Conservation (phyloP, 2,329 filamentous ascomycete genomes). For the Ophiosphaerella korrae region DNA sequence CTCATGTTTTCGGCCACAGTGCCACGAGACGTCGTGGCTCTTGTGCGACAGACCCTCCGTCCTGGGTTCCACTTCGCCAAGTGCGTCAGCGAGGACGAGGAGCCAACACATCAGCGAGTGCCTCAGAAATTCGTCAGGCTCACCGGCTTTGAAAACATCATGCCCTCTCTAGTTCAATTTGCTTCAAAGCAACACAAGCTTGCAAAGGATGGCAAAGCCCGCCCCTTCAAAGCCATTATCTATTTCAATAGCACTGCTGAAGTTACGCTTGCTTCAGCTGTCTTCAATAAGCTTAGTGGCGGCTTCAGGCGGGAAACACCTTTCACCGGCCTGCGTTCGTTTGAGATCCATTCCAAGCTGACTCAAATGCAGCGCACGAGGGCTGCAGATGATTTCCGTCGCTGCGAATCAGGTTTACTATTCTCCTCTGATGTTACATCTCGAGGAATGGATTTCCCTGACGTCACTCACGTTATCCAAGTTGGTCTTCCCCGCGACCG, state of each 20-base stretch:
- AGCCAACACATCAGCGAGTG: constrained; percentile 81
- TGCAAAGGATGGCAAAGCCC: constrained; percentile 47
- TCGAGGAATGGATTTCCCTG: constrained; percentile 59
- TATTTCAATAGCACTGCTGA: constrained; percentile 83
- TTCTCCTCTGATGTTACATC: constrained; percentile 59
- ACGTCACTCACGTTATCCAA: constrained; percentile 59
- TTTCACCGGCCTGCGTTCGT: constrained; percentile 48
- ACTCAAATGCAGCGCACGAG: constrained; percentile 71
- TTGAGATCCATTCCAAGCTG: constrained; percentile 80
- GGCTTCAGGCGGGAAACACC: constrained; percentile 39
- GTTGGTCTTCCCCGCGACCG: constrained; percentile 52
- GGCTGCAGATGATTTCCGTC: constrained; percentile 74
- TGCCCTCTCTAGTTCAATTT: constrained; percentile 80
- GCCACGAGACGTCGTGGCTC: constrained; percentile 76
- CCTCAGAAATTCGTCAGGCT: constrained; percentile 77
- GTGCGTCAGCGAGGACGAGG: constrained; percentile 81
- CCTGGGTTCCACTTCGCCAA: constrained; percentile 86
- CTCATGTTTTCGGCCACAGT: constrained; percentile 96
- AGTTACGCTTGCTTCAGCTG: constrained; percentile 67
- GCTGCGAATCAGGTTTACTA: constrained; percentile 60
- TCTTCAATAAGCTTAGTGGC: constrained; percentile 60
- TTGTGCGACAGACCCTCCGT: constrained; percentile 81
- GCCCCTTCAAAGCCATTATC: constrained; percentile 92
- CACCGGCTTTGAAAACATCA: constrained; percentile 72
- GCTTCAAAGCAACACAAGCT: constrained; percentile 63